These are phyloP conservation scores for Aspergillus quadricinctus DNA, from an alignment of 2,329 filamentous ascomycete species.

Conservation along the genomic window DNA sequence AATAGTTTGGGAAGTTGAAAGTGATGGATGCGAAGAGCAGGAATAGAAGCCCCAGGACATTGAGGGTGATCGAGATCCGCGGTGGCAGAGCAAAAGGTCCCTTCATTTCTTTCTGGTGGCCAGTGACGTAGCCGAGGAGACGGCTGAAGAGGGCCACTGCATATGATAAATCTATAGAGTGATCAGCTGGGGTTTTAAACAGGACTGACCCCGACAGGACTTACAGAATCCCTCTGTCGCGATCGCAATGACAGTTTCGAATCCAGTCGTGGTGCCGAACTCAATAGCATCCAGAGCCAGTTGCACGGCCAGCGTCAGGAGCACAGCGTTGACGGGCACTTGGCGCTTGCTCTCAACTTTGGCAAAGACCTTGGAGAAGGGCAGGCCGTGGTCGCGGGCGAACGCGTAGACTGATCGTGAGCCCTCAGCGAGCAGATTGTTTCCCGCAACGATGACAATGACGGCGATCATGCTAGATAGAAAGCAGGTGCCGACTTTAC, in stretches of 20 bases:
- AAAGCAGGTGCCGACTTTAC: slow-evolving; percentile 42
- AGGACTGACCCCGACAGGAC: slow-evolving; percentile 7
- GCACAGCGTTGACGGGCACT: slow-evolving; percentile 48
- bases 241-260: slow-evolving; percentile 55
- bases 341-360: slow-evolving; percentile 45
- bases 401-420: slow-evolving; percentile 44
- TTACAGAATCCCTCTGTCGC: slow-evolving; percentile 55
- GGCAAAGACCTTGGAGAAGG: slow-evolving; percentile 46
- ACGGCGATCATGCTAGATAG: slow-evolving; percentile 46
- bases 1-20: slow-evolving; percentile 52
- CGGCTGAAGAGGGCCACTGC: slow-evolving; percentile 52
- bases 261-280: slow-evolving; percentile 52
- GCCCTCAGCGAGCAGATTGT: slow-evolving; percentile 46
- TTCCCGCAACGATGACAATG: slow-evolving; percentile 45
- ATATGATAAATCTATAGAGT: slow-evolving; percentile 49
- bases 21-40: slow-evolving; percentile 53
- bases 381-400: slow-evolving; percentile 51
- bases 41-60: slow-evolving; percentile 49
- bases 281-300: slow-evolving; percentile 53
- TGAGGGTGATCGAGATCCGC: slow-evolving; percentile 44
- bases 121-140: slow-evolving; percentile 44
- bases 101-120: slow-evolving; percentile 34
- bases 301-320: slow-evolving; percentile 47
- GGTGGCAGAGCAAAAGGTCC: slow-evolving; percentile 41
- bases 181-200: not conserved